Base-by-base conservation (phyloP, 2,329 filamentous ascomycete genomes). In the Acrocalymma vagum region DNA sequence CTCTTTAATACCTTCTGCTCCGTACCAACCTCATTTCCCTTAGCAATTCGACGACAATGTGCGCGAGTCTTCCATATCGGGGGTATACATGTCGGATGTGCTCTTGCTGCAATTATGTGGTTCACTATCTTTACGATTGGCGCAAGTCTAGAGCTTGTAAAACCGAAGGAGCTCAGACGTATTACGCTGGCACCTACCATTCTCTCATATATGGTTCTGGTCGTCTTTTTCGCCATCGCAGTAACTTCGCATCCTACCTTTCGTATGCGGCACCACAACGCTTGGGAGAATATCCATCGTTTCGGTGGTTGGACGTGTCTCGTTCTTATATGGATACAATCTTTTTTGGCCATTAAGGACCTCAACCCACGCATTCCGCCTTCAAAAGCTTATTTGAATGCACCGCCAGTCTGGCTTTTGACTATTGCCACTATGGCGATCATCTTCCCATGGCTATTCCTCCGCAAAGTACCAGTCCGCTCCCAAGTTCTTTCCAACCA, bases 401-500 rank as follows among this genome's bases (percentile, higher is more conserved):
- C 60, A 9, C 54, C 62, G 5, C 50, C 58, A 1, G 80, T 93
- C 63, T 94, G 88, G 86, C 80, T 90, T 51, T 74, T 94, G 13
- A 60, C 82, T 18, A 65, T 83, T 24, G 83, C 84, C 32, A 89
- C 88, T 1, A 63, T 78, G 30, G 82, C 85, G 52, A 81, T 93
- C 55, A 76, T 87, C 30, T 84, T 87, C 39, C 87, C 90, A 0
- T 95, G 90, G 88, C 62, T 87, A 2, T 79, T 82, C 48, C 81
- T 94, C 13, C 83, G 87, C 41, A 85, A 82, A 53, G 83, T 90
- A 17, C 69, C 75, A 7, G 85, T 93, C 38, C 72, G 80, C 15
- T 77, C 86, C 8, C 86, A 92, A 63, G 75, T 80, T 3, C 81
- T 94, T 9, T 94, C 89, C 0, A 69, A 78, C 27, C 89, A 93